Evolutionary conservation across 129 eudicot genomes (phyloP).

Genomic region (Escallonia herrerae): DNA sequence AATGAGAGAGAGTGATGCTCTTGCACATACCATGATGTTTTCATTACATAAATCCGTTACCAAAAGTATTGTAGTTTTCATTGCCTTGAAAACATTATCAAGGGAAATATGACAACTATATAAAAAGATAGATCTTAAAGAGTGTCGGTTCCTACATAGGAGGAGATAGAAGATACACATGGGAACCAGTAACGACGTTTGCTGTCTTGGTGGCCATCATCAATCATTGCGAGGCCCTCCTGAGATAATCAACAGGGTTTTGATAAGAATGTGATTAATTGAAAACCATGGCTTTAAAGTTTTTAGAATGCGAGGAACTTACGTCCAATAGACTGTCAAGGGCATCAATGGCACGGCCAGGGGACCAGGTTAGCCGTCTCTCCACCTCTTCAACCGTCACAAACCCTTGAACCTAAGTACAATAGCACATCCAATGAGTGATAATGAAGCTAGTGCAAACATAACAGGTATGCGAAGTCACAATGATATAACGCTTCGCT

Average conservation of each 20-base stretch:
- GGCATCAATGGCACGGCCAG: constrained; percentile 95
- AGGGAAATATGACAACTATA: too few relatives aligned
- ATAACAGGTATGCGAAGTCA: background rate
- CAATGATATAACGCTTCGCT: background rate
- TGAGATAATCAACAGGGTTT: constrained; percentile 18
- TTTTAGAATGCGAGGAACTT: constrained; percentile 17
- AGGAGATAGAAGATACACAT: constrained; percentile 83
- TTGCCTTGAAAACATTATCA: too few relatives aligned
- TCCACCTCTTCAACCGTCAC: constrained; percentile 84
- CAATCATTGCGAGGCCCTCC: constrained; percentile 99
- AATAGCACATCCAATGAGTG: constrained; percentile 3
- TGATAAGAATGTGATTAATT: background rate
- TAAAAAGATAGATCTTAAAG: constrained; percentile 1
- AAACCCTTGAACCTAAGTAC: constrained; percentile 74
- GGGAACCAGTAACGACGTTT: constrained; percentile 91
- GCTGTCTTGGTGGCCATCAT: constrained; percentile 85
- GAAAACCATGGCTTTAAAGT: background rate
- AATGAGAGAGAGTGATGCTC: too few relatives aligned
- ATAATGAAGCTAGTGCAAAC: background rate
- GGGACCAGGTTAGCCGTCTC: constrained; percentile 79
- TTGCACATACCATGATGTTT: background rate
- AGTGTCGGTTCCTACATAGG: constrained; percentile 56
- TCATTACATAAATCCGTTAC: background rate
- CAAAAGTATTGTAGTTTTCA: too few relatives aligned
- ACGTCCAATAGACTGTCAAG: constrained; percentile 81